Conservation (phyloP, 352 stramenopile species). For the Pythium graminicola region DNA sequence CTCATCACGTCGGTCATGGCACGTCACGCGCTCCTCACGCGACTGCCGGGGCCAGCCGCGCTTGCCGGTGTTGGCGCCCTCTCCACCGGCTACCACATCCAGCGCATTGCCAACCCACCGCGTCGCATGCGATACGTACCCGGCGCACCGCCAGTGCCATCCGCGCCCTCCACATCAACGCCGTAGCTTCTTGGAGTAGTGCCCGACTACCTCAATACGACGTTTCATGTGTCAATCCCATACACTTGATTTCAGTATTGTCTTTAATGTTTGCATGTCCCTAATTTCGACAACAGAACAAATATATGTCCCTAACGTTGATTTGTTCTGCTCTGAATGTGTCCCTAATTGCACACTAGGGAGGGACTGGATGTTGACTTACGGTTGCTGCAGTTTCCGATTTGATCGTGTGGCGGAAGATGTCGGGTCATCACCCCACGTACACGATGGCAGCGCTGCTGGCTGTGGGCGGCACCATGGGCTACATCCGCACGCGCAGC, state of each 20-base stretch:
- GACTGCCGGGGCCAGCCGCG: constrained; percentile 32
- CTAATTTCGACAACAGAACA: too few species aligned
- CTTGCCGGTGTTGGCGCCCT: constrained; percentile 46
- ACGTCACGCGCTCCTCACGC: constrained; percentile 40
- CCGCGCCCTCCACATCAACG: background rate
- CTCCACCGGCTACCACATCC: constrained; percentile 63
- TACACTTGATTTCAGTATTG: background rate
- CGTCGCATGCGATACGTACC: constrained; percentile 50
- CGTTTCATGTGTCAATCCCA: background rate
- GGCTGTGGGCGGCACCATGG: constrained; percentile 57
- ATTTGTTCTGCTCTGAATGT: too few species aligned
- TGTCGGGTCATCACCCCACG: constrained; percentile 72
- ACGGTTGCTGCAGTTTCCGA: too few species aligned
- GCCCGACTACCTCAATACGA: constrained; percentile 4
- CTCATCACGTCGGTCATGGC: constrained; percentile 59
- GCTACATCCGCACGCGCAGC: constrained; percentile 77
- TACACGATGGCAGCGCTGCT: constrained; percentile 78
- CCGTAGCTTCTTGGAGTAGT: background rate
- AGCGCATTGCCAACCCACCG: constrained; percentile 55
- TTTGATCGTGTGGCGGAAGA: too few species aligned
- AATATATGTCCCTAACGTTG: too few species aligned
- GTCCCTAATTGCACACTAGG: too few species aligned
- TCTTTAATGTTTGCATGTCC: too few species aligned
- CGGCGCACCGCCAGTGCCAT: constrained; percentile 34
- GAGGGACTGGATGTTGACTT: too few species aligned